Base-by-base conservation (phyloP, 805 yeast genomes). In the Priceomyces haplophilus region DNA sequence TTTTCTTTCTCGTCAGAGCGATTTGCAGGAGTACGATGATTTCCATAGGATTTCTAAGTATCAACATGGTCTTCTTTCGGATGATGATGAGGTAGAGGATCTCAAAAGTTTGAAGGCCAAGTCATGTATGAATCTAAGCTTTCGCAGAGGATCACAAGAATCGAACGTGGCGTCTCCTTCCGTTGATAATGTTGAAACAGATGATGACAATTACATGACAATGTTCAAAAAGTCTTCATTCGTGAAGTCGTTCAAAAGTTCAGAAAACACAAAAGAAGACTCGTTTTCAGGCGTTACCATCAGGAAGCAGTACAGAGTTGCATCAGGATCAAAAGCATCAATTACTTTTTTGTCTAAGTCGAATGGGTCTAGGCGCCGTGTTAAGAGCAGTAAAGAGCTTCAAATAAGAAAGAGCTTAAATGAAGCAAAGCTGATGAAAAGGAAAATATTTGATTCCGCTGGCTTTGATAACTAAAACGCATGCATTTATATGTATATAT, bases 301-400 rank as follows among this genome's bases (percentile, higher is more conserved):
- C 4, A 70, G 79, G 35, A 76, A 75, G 25, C 70, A 75, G 21
- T 77, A 78, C 52, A 80, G 72, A 55, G 71, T 74, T 8, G 82
- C 79, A 1, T 69, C 79, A 1, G 78, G 83, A 6, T 64, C 78
- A 3, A 76, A 71, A 46, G 78, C 85, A 1, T 77, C 85, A 7
- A 75, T 85, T 48, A 75, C 83, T 36, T 75, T 75, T 42, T 56
- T 78, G 54, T 76, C 82, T 8, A 63, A 55, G 37, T 51, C 39
- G 33, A 50, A 37, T 19, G 60, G 59, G 34, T 57, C 60, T 21
- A 59, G 63, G 45, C 47, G 50, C 27, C 43, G 41, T 20, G 40
- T 55, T 38, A 64, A 59, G 43, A 59, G 64, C 38, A 46, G 52
- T 24, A 62, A 57, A 35, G 61, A 59, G 16, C 54, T 46, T 47